Base-by-base conservation (phyloP, 1,284 basidiomycete genomes). In the Tremellales sp. region DNA sequence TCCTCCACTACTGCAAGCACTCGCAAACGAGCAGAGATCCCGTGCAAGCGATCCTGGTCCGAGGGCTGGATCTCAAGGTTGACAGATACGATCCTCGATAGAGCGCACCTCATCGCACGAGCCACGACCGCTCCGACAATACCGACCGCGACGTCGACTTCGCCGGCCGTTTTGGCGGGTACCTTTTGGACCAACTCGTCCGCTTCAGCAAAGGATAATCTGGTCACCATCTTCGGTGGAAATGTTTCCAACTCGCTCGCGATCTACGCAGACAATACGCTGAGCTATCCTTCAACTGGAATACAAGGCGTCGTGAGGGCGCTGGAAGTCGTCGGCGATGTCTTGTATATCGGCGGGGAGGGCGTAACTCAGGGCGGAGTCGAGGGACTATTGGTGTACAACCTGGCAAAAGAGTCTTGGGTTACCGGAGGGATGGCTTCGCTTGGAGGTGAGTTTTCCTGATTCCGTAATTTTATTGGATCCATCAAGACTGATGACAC, bases 181-280 rank as follows among this genome's bases (percentile, higher is more conserved):
- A 80, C 81, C 2, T 97, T 93, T 75, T 97, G 88, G 87, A 85
- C 81, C 14, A 95, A 95, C 63, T 77, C 77, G 32, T 81, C 83
- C 1, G 80, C 81, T 5, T 78, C 78, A 3, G 74, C 76, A 35
- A 78, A 86, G 51, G 24, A 25, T 24, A 10, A 12, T n/a, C 49
- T 51, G 2, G 73, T 89, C 37, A 82, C 81, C 31, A 81, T 97
- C 54, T 76, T 97, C 41, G 93, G 91, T 31, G 93, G 93, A 40
- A 92, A 94, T 71, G n/a, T n/a, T n/a, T 97, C 95, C 66, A 81
- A 84, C 3, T 73, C 77, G 1, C 61, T 72, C 8, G 69, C 61
- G n/a, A 73, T n/a, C n/a, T n/a, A 78, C 6, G 59, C 43, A 18
- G 46, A 41, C 22, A 43, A 56, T 22, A 54, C 66, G 22, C 75